Base-by-base conservation (phyloP, 1,139 yeast genomes). In the Pichia sp. region DNA sequence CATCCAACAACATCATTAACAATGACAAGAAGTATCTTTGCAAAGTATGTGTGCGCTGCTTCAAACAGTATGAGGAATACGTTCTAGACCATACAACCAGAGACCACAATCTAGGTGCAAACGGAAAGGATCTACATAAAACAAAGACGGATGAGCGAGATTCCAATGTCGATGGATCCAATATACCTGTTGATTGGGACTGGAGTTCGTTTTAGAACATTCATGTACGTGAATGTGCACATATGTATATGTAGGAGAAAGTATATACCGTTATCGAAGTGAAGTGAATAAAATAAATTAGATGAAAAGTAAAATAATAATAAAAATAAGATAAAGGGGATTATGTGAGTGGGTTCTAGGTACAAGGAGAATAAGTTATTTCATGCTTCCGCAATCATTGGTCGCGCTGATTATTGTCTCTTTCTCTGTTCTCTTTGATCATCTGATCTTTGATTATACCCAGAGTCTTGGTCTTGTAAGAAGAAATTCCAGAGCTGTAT, bases 11-110 rank as follows among this genome's bases (percentile, higher is more conserved):
- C 9, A 25, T 30, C n/a, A 15, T 6, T 15, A n/a, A 26, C 12
- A 18, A 37, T 6, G 46, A 40, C 18, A 48, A 50, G 35, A 56
- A 55, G 37, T 52, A 47, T 35, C 65, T 86, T 18, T 75, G 83
- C 30, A 78, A 87, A 55, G 93, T 88, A 3, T 88, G 97, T 57
- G 80, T 76, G 48, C 54, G 58, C 23, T 88, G 97, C 59, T 75
- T 80, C 39, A 66, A 64, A 33, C 85, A 80, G 44, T 86, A 84
- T 52, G 81, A 77, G 52, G 69, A 51, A 12, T 58, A 62, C 28
- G 56, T 67, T 21, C 60, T 59, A 35, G 53, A 53, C 21, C 64
- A 62, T 33, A 59, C 63, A 18, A 52, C 47, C 33, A 46, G 42
- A 42, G 51, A 46, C 41, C 53, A 53, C 43, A 48, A 53, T 32